Conservation (phyloP, 108 stramenopile genomes). For the Chaetoceros muelleri region DNA sequence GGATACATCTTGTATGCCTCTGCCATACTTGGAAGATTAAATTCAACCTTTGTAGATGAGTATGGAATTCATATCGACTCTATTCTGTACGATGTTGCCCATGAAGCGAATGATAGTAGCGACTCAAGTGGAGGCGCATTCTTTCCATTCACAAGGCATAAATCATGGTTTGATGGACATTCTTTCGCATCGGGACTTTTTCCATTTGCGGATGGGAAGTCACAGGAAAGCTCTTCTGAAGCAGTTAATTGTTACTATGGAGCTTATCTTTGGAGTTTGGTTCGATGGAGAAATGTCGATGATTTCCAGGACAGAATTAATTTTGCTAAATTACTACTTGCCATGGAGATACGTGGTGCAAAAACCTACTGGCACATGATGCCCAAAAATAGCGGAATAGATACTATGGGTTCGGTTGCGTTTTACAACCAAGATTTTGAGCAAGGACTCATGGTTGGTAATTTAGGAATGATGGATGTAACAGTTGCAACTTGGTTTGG, state of each 20-base stretch:
- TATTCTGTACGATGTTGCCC: conserved; percentile 66
- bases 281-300: conserved; percentile 40
- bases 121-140: conserved; percentile 32
- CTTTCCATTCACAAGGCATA: conserved; percentile 72
- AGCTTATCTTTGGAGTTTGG: conserved; percentile 81
- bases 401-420: conserved; percentile 1
- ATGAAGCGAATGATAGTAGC: conserved; percentile 28
- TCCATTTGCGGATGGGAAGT: conserved; percentile 86
- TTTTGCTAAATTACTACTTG: conserved; percentile 64
- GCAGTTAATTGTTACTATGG: conserved; percentile 94
- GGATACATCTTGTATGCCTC: conserved; percentile 65
- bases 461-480: conserved; percentile 76
- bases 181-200: conserved; percentile 80
- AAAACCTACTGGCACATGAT: conserved; percentile 87
- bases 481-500: conserved; percentile 78
- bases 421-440: conserved; percentile 26
- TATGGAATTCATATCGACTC: conserved; percentile 63
- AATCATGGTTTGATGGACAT: conserved; percentile 85
- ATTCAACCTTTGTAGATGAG: conserved; percentile 43
- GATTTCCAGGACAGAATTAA: conserved; percentile 27
- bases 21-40: conserved; percentile 51
- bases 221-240: conserved; percentile 95
- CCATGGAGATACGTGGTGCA: conserved; percentile 80
- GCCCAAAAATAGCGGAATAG: conserved; percentile 17
- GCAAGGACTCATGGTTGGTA: conserved; percentile 82